Percentiles rank a stretch among this genome's conserved stretches.
Evolutionary conservation across 2,329 filamentous ascomycete genomes (phyloP).

Genomic region (Sclerotinia spermophila): DNA sequence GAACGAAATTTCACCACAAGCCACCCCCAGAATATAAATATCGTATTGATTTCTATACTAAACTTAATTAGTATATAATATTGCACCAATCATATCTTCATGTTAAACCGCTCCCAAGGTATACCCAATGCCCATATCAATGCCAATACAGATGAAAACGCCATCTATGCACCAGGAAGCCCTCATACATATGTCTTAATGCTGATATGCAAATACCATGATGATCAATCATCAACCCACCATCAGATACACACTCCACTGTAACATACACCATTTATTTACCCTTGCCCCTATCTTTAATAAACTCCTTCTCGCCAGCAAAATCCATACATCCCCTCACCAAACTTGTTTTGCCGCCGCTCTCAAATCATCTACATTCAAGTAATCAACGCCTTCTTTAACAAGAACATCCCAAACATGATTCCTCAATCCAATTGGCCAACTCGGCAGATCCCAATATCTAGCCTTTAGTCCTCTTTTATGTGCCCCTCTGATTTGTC

Average conservation of each 20-base stretch:
- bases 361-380: constrained; percentile 60
- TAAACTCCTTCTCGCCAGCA: background rate
- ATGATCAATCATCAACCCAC: background rate
- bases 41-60: background rate
- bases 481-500: constrained; percentile 48
- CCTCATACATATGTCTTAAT: background rate
- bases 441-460: constrained; percentile 58
- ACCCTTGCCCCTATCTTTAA: background rate
- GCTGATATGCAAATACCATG: background rate
- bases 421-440: constrained; percentile 53
- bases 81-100: background rate
- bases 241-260: background rate
- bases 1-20: background rate
- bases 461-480: constrained; percentile 51
- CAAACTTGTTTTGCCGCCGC: constrained; percentile 35
- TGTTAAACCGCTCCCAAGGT: background rate
- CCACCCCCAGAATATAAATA: background rate
- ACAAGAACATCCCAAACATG: constrained; percentile 54
- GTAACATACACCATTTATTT: background rate
- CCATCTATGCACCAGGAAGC: background rate
- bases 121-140: background rate
- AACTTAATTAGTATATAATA: background rate
- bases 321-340: constrained; percentile 18
- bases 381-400: constrained; percentile 54
- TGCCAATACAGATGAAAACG: background rate